phyloP scores from a whole-genome alignment of 78 protist species.

The Speleostelium caveatum region DNA sequence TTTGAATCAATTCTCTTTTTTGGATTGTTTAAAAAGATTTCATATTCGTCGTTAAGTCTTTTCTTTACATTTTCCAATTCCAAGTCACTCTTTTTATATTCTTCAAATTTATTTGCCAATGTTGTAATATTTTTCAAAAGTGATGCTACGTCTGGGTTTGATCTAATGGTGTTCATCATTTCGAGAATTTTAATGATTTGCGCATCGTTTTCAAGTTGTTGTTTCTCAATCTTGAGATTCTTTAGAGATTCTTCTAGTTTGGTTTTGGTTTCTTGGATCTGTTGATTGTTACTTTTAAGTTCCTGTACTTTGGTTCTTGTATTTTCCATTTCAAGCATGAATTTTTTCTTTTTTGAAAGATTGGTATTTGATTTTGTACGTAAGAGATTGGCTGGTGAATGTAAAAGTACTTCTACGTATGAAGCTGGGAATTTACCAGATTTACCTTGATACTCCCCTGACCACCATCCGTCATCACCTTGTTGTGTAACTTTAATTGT shows the following conservation, averaged over 20 bases:
- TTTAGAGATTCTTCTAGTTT: neutral
- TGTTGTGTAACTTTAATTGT: conserved; percentile 39
- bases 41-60: conserved; percentile 14
- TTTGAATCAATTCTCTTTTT: conserved; percentile 25
- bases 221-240: neutral
- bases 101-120: neutral
- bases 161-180: neutral
- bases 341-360: conserved; percentile 57
- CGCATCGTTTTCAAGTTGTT: neutral
- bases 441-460: conserved; percentile 67
- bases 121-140: conserved; percentile 27
- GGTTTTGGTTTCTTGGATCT: conserved; percentile 8
- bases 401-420: conserved; percentile 33
- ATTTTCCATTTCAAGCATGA: conserved; percentile 61
- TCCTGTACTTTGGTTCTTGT: conserved; percentile 7
- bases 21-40: conserved; percentile 22
- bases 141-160: neutral
- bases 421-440: conserved; percentile 77
- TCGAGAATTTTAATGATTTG: neutral
- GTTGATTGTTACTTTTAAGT: neutral
- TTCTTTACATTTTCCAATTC: conserved; percentile 1
- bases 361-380: conserved; percentile 56
- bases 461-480: conserved; percentile 80
- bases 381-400: conserved; percentile 3
- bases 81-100: conserved; percentile 29